Evolutionary conservation across 2,329 filamentous ascomycete species (phyloP), one percentile per base, ranked within the genome.

Genomic region (Epichloe festucae): DNA sequence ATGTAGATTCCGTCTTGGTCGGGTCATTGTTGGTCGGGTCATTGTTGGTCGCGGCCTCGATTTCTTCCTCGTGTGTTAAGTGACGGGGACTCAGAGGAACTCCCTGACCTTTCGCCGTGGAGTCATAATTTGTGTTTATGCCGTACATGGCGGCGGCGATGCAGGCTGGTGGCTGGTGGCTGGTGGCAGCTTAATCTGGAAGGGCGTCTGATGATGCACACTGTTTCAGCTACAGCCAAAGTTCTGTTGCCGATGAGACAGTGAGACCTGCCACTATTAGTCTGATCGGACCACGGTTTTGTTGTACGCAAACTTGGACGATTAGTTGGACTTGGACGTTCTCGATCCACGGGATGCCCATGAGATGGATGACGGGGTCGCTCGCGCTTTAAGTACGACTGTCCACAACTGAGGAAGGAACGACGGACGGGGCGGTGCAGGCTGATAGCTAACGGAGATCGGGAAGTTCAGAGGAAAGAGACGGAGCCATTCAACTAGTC

Each of bases 111-210:
- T 73, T 70, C 11, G 72, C 70, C 27, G 74, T 74, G 57, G 65
- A 67, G 60, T 77, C 75, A 60, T 76, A 72, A 59, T 71, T 75
- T 59, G 67, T 68, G 56, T 63, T 65, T 17, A 62, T 47, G 49
- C 57, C 57, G 52, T 54, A 57, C 57, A 58, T 57, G 50, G 46
- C 46, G 50, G 46, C 46, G 49, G 38, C 55, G 39, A 21, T 12
- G 40, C 34, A 17, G 39, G 35, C 36, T 41, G 38, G 31, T 8
- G 46, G 35, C 46, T 31, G 42, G 12, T 42, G 38, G 35, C 36
- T 41, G 38, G 19, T 8, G 35, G 19, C 46, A 40, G 31, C 19
- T 27, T 11, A 19, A 34, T 36, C 46, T 12, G 35, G 23, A 5
- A 27, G 3, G 19, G 23, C 34, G n/a, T 12, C 3, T 6, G 34